These are phyloP conservation scores for Colletotrichum liriopes DNA, from an alignment of 2,329 filamentous ascomycete species.

Conservation along the genomic window DNA sequence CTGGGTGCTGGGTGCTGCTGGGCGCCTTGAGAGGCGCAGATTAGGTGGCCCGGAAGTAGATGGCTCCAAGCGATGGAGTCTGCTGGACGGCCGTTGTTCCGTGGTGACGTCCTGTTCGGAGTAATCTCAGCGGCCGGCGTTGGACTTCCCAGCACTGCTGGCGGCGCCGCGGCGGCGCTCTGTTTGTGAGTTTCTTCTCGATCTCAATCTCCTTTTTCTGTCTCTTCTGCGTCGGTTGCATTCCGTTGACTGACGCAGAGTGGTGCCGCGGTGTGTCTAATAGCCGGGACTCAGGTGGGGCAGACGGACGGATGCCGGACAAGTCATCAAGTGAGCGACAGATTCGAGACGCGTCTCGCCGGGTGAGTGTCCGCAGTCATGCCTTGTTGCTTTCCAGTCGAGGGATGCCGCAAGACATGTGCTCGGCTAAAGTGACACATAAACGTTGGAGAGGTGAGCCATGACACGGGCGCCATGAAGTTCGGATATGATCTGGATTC, in stretches of 20 bases:
- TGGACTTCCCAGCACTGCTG: not conserved
- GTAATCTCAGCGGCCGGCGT: constrained; percentile 4
- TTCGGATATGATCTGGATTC: not conserved
- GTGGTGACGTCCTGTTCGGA: constrained; percentile 24
- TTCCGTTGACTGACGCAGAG: constrained; percentile 19
- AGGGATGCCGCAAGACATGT: constrained; percentile 30
- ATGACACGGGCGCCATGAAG: not conserved
- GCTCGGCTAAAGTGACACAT: constrained; percentile 17
- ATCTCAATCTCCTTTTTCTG: constrained; percentile 13
- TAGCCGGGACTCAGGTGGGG: constrained; percentile 20
- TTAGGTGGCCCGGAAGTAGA: constrained; percentile 24
- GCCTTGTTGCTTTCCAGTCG: constrained; percentile 27
- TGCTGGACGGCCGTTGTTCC: not conserved
- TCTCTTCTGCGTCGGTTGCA: constrained; percentile 33
- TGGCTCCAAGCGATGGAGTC: constrained; percentile 23
- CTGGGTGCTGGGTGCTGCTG: not conserved
- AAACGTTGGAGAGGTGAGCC: constrained; percentile 13
- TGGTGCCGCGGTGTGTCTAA: constrained; percentile 20
- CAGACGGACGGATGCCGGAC: constrained; percentile 32
- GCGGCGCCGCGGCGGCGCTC: constrained; percentile 14
- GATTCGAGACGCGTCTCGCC: constrained; percentile 43
- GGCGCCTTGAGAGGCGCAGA: constrained; percentile 12
- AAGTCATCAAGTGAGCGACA: constrained; percentile 29
- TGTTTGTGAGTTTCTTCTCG: constrained; percentile 28
- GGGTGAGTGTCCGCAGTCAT: constrained; percentile 24